Conservation (phyloP, 495 filamentous ascomycete genomes). For the Sabuloglossum arenarium region DNA sequence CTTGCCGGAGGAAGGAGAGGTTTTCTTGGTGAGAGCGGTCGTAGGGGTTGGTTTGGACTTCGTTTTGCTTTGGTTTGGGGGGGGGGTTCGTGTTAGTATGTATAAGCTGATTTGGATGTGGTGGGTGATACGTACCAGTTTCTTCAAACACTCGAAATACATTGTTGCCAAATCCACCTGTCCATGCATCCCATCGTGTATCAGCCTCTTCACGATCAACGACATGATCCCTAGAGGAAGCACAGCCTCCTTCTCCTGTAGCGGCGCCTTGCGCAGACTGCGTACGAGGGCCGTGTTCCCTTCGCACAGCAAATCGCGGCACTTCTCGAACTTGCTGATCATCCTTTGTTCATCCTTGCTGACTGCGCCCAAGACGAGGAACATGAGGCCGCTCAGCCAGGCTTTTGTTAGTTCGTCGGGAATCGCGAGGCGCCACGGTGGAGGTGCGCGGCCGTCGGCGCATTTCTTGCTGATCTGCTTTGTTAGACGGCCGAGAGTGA, state of each 20-base stretch:
- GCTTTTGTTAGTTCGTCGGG: constrained; percentile 3
- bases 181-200: neutral
- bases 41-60: neutral
- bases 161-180: neutral
- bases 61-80: neutral
- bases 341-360: too few species aligned
- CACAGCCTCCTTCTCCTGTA: neutral
- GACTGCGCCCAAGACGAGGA: neutral
- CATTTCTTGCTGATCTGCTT: neutral
- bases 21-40: constrained; percentile 1
- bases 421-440: neutral
- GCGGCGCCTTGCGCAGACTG: neutral
- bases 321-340: neutral
- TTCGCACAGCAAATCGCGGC: neutral
- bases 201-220: neutral
- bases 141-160: neutral
- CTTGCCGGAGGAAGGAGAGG: neutral
- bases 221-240: neutral
- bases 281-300: neutral
- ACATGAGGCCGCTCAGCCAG: constrained; percentile 2
- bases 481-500: constrained; percentile 1
- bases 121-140: constrained; percentile 3
- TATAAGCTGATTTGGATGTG: too few species aligned
- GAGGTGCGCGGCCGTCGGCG: neutral
- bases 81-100: too few species aligned